Evolutionary conservation across 2,329 filamentous ascomycete genomes (phyloP).

Genomic region (Xylariaceae sp.): DNA sequence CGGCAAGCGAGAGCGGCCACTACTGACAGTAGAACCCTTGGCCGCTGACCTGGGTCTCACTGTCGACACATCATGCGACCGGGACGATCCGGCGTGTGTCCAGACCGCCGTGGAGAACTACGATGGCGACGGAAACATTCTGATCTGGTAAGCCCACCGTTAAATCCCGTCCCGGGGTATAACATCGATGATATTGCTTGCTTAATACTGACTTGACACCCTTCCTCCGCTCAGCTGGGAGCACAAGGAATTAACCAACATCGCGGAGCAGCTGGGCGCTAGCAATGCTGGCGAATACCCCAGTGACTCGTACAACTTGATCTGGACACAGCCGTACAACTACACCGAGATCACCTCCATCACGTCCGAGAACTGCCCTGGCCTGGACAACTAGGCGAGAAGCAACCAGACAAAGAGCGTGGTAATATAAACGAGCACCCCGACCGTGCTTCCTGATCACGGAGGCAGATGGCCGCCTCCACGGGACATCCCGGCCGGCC

Average conservation of each 20-base stretch:
- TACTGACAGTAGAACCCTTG: constrained; percentile 54
- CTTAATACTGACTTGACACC: constrained; percentile 1
- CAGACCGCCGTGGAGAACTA: constrained; percentile 46
- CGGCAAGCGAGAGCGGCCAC: constrained; percentile 50
- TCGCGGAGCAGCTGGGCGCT: constrained; percentile 47
- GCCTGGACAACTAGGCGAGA: constrained; percentile 39
- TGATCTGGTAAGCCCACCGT: constrained; percentile 45
- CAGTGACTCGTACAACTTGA: constrained; percentile 47
- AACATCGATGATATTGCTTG: not conserved
- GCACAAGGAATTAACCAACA: constrained; percentile 49
- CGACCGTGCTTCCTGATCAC: too few relatives aligned
- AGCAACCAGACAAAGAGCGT: not conserved
- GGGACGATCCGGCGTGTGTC: constrained; percentile 54
- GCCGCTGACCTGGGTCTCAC: constrained; percentile 51
- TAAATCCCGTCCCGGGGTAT: not conserved
- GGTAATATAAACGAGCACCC: not conserved
- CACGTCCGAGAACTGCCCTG: constrained; percentile 51
- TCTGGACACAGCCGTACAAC: constrained; percentile 53
- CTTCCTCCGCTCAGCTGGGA: constrained; percentile 47
- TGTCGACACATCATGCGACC: constrained; percentile 53
- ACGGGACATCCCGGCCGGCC: too few relatives aligned
- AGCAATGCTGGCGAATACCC: constrained; percentile 48
- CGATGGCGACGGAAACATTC: constrained; percentile 49
- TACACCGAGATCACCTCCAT: constrained; percentile 44
- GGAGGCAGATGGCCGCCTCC: too few relatives aligned